These are phyloP conservation scores for Periglandula ipomoeae DNA, from an alignment of 2,329 filamentous ascomycete genomes.

Conservation along the genomic window DNA sequence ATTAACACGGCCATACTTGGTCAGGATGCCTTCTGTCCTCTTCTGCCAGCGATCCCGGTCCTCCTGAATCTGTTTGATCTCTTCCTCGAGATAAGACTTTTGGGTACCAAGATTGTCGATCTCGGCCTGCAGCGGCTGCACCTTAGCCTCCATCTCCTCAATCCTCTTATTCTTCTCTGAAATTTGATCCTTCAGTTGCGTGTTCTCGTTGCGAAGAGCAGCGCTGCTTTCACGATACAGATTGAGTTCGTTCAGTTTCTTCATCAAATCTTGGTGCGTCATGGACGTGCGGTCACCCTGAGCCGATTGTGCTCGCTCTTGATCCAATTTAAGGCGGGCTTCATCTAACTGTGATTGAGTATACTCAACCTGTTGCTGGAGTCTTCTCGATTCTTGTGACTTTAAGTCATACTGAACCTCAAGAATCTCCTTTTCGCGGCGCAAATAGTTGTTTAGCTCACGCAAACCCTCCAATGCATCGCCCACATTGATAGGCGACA, in stretches of 20 bases:
- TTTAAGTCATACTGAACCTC: constrained; percentile 94
- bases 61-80: constrained; percentile 79
- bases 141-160: constrained; percentile 61
- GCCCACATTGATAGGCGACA: constrained; percentile 41
- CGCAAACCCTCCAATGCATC: constrained; percentile 67
- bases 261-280: constrained; percentile 83
- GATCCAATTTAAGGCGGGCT: constrained; percentile 76
- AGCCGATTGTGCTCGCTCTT: constrained; percentile 70
- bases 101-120: constrained; percentile 78
- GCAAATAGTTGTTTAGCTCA: constrained; percentile 83
- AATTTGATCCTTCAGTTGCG: constrained; percentile 67
- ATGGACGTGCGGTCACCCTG: constrained; percentile 65
- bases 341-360: constrained; percentile 83
- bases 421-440: constrained; percentile 93
- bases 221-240: constrained; percentile 91
- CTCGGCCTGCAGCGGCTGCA: constrained; percentile 73
- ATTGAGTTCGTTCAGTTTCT: constrained; percentile 92
- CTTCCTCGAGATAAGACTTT: constrained; percentile 71
- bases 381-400: constrained; percentile 74
- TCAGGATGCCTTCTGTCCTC: constrained; percentile 88
- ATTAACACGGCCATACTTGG: constrained; percentile 92
- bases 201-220: constrained; percentile 78
- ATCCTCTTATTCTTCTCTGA: constrained; percentile 66
- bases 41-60: constrained; percentile 95
- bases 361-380: constrained; percentile 86